phyloP scores from a whole-genome alignment of 108 stramenopile genomes.

The Skeletonema tropicum region DNA sequence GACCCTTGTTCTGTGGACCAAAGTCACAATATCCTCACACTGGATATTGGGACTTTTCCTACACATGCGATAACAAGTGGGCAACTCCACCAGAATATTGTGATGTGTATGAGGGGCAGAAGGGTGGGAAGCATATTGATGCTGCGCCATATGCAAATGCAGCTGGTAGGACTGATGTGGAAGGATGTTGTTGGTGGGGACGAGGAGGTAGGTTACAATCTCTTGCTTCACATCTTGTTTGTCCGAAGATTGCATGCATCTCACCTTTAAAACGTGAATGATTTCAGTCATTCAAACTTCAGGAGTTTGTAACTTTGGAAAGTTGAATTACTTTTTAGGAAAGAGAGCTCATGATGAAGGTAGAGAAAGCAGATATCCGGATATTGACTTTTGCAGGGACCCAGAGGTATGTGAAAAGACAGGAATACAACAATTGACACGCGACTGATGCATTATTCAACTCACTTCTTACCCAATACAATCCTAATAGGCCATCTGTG shows the following conservation, averaged over 20 bases:
- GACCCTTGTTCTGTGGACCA: slow-evolving; percentile 48
- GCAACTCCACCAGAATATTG: slow-evolving; percentile 47
- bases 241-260: neutral
- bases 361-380: slow-evolving; percentile 42
- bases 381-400: slow-evolving; percentile 54
- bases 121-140: slow-evolving; percentile 50
- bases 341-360: slow-evolving; percentile 52
- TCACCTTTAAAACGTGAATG: neutral
- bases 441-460: neutral
- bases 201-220: neutral
- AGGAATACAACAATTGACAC: slow-evolving; percentile 37
- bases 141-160: slow-evolving; percentile 37
- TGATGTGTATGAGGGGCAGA: slow-evolving; percentile 49
- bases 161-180: slow-evolving; percentile 53
- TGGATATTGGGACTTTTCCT: slow-evolving; percentile 49
- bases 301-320: slow-evolving; percentile 55
- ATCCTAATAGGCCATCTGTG: neutral
- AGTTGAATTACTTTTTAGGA: slow-evolving; percentile 49
- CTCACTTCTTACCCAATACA: neutral
- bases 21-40: slow-evolving; percentile 35
- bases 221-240: no score
- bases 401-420: slow-evolving; percentile 51
- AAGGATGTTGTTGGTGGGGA: slow-evolving; percentile 59
- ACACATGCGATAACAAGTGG: slow-evolving; percentile 49
- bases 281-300: slow-evolving; percentile 32